Evolutionary conservation across 306 rosid genomes (phyloP).

Genomic region (Parietaria judaica): DNA sequence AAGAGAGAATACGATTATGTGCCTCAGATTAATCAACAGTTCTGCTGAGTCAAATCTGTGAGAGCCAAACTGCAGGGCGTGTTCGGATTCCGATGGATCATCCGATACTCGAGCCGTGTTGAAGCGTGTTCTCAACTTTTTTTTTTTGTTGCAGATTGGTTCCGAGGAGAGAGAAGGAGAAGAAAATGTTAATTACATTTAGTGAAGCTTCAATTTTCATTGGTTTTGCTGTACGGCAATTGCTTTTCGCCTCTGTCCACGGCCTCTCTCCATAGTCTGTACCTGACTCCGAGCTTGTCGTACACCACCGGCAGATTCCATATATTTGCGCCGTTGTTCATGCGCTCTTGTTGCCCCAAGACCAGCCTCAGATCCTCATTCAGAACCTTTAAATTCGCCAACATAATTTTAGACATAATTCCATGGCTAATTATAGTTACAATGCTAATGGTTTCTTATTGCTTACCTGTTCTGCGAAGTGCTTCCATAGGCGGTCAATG

Average conservation of each 20-base stretch:
- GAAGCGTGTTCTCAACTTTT: constrained; percentile 4
- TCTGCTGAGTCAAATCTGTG: constrained; percentile 31
- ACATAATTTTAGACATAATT: too few species aligned
- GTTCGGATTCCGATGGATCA: not conserved
- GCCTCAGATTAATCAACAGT: constrained; percentile 41
- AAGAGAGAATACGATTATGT: constrained; percentile 15
- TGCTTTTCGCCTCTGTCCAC: constrained; percentile 59
- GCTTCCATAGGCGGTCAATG: constrained; percentile 70
- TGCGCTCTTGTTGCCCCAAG: constrained; percentile 80
- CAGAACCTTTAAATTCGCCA: constrained; percentile 40
- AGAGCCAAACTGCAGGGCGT: constrained; percentile 18
- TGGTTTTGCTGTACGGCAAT: constrained; percentile 45
- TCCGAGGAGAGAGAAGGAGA: constrained; percentile 5
- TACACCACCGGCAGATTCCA: constrained; percentile 85
- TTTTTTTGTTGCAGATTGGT: constrained; percentile 17
- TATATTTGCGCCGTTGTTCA: constrained; percentile 66
- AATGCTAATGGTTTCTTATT: not conserved
- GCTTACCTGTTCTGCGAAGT: constrained; percentile 81
- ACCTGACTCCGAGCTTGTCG: constrained; percentile 87
- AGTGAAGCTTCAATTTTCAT: constrained; percentile 12
- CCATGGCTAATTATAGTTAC: not conserved
- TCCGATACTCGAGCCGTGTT: constrained; percentile 11
- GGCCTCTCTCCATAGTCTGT: constrained; percentile 81
- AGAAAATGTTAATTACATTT: constrained; percentile 4
- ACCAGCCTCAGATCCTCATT: constrained; percentile 88